Evolutionary conservation across 352 stramenopile genomes (phyloP).

Genomic region (Peronosclerospora sorghi): DNA sequence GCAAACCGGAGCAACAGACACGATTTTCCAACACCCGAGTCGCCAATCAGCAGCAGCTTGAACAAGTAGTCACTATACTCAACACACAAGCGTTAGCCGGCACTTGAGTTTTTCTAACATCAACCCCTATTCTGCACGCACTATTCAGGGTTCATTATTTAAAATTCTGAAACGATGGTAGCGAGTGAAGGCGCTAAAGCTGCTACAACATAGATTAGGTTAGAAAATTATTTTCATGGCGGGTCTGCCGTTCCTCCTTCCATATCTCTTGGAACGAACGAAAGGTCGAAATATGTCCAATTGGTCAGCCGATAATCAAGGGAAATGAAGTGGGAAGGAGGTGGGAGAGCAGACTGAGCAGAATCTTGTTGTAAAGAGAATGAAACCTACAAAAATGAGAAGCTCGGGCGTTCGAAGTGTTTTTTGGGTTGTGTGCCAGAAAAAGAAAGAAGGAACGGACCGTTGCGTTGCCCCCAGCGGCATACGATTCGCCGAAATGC

Average conservation of each 20-base stretch:
- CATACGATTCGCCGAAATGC: neutral
- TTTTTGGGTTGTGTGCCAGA: conserved; percentile 24
- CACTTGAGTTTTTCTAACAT: neutral
- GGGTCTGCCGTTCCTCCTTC: neutral
- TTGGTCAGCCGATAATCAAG: conserved; percentile 1
- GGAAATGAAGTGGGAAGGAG: neutral
- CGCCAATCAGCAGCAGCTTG: conserved; percentile 96
- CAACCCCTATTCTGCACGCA: conserved; percentile 33
- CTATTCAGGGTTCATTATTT: conserved; percentile 90
- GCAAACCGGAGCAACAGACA: conserved; percentile 98
- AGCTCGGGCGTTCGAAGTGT: conserved; percentile 15
- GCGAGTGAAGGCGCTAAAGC: conserved; percentile 16
- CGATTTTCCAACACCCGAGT: conserved; percentile 97
- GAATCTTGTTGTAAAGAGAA: neutral
- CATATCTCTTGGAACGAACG: conserved; percentile 1
- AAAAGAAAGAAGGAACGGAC: conserved; percentile 3
- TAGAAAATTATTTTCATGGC: neutral
- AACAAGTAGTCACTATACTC: conserved; percentile 94
- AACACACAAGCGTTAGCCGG: conserved; percentile 7
- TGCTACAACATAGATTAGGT: conserved; percentile 8
- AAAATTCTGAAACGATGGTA: conserved; percentile 10
- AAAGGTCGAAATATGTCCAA: conserved; percentile 13
- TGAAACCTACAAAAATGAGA: conserved; percentile 7
- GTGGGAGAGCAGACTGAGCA: neutral
- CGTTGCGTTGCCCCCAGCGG: neutral